A percentile compares a stretch with the other conserved stretches of the same genome.
Conservation (phyloP, 73 alveolate genomes). For the Tetrahymena borealis region DNA sequence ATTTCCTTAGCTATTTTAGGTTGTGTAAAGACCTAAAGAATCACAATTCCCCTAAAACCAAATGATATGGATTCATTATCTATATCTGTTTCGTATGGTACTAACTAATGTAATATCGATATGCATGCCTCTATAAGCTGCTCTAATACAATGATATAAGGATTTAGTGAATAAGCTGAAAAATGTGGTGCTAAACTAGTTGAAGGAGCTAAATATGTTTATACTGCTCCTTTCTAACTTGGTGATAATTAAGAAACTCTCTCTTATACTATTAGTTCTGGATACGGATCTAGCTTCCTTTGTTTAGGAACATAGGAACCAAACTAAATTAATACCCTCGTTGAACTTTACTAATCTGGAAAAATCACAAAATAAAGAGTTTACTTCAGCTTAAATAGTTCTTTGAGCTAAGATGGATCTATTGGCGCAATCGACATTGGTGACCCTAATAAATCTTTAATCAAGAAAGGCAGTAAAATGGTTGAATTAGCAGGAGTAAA, state of each 20-base stretch:
- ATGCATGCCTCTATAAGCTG: neutral
- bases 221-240: neutral
- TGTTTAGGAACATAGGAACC: neutral
- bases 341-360: neutral
- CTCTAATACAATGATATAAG: neutral
- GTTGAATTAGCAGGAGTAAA: neutral
- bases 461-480: neutral
- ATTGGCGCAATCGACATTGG: neutral
- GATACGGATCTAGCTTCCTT: neutral
- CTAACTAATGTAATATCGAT: neutral
- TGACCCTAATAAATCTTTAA: neutral
- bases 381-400: neutral
- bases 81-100: neutral
- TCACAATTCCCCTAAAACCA: neutral
- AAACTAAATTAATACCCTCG: neutral
- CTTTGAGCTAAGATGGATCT: neutral
- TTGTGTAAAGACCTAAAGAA: no score
- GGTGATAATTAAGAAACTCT: neutral
- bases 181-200: neutral
- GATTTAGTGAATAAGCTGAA: neutral
- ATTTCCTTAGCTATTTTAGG: no score
- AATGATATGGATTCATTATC: neutral
- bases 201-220: neutral
- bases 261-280: neutral
- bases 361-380: neutral